Evolutionary conservation across 495 filamentous ascomycete genomes (phyloP).

Genomic region (Venustampulla echinocandica): DNA sequence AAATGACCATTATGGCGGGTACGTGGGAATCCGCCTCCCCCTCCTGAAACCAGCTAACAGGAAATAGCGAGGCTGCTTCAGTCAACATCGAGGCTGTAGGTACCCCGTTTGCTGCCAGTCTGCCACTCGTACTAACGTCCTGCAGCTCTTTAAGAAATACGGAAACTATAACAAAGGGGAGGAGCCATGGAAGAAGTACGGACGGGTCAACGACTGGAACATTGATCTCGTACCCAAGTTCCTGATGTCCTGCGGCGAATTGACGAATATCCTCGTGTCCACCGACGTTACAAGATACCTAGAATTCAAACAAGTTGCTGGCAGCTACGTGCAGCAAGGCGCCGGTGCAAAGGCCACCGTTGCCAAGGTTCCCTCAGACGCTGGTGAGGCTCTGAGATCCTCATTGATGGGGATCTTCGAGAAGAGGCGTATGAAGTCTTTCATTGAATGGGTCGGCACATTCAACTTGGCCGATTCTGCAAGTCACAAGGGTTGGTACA

Average conservation of each 20-base stretch:
- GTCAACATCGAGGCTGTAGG: constrained; percentile 86
- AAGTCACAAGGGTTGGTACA: constrained; percentile 71
- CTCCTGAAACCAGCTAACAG: constrained; percentile 12
- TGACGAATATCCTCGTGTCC: constrained; percentile 94
- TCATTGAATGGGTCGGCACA: constrained; percentile 91
- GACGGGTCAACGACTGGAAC: constrained; percentile 97
- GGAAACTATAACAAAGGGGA: constrained; percentile 71
- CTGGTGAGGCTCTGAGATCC: constrained; percentile 80
- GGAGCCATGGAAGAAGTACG: constrained; percentile 96
- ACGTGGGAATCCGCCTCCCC: constrained; percentile 30
- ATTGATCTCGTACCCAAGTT: constrained; percentile 97
- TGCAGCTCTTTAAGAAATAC: constrained; percentile 88
- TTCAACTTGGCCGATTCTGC: constrained; percentile 78
- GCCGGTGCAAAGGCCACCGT: constrained; percentile 73
- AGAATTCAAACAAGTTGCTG: constrained; percentile 97
- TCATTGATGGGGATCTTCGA: constrained; percentile 96
- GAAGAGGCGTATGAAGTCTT: constrained; percentile 93
- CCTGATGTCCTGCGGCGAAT: constrained; percentile 94
- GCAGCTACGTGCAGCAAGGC: constrained; percentile 92
- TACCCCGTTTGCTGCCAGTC: constrained; percentile 14
- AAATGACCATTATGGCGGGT: constrained; percentile 99
- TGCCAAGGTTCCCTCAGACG: constrained; percentile 93
- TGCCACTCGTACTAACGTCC: constrained; percentile 15
- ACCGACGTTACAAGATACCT: constrained; percentile 97
- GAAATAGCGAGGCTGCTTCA: constrained; percentile 74